Evolutionary conservation across 2,329 filamentous ascomycete species (phyloP), one percentile per base, ranked within the genome.

Genomic region (Neofusicoccum cordaticola): DNA sequence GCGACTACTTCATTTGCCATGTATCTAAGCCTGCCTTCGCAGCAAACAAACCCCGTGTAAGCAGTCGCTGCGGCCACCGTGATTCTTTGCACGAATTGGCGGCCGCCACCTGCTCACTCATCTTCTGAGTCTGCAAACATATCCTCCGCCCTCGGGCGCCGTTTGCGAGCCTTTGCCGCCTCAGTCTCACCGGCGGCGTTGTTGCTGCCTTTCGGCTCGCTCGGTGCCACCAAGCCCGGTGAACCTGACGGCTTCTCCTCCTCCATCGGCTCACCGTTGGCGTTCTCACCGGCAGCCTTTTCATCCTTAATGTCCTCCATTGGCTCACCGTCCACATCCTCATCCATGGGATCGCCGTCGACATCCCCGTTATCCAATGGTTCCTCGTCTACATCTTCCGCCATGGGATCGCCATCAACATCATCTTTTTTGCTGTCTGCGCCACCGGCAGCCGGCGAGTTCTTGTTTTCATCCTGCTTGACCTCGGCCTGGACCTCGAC

Each of bases 141-240:
- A 65, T 79, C 76, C 65, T 76, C 75, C 5, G 76, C 76, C 56
- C 69, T 74, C 6, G 76, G 75, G 48, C 77, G 69, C 15, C 72
- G 65, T 15, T 74, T 67, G 5, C 73, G 70, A 67, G 75, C 75
- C 50, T 74, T 71, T 37, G 75, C 75, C 11, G 75, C 75, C 41
- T 72, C 72, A 1, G 74, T 74, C 68, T 78, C 75, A 42, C 71
- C 72, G 15, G 71, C 63, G 7, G 71, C 68, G 48, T 72, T 67
- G 9, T 58, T 52, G 17, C 9, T 61, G 19, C 22, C 60, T 53
- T 22, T 15, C 34, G 51, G 19, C 37, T 63, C 52, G 17, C 19
- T 15, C 35, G 27, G 15, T 13, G 39, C 34, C 44, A 31, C 39
- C 6, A 62, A 41, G 22, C 34, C 48, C 12, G 51, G 15, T 13